These are phyloP conservation scores for Ustilago esculenta DNA, from an alignment of 1,284 basidiomycete species.

Conservation along the genomic window DNA sequence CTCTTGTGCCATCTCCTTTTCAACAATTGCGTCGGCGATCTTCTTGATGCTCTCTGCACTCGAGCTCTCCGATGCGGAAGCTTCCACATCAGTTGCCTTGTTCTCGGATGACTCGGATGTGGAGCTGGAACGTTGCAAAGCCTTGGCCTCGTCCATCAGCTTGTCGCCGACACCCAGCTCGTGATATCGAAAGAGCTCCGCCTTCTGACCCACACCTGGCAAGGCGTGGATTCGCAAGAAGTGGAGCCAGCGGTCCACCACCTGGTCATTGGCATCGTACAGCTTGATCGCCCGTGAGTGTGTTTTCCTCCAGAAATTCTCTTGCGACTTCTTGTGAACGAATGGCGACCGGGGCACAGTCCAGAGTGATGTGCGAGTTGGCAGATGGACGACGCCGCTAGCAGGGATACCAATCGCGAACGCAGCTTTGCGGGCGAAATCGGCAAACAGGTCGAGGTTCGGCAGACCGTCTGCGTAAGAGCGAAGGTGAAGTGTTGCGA, in stretches of 20 bases:
- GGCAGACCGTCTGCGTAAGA: constrained; percentile 72
- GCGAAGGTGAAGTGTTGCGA: constrained; percentile 84
- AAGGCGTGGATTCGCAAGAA: constrained; percentile 83
- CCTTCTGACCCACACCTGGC: constrained; percentile 86
- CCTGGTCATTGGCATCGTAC: constrained; percentile 83
- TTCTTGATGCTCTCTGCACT: constrained; percentile 34
- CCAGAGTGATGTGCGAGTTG: constrained; percentile 81
- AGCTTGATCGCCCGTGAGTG: constrained; percentile 88
- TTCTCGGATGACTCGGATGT: too few relatives aligned
- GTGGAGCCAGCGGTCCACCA: constrained; percentile 82
- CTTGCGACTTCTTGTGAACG: constrained; percentile 91
- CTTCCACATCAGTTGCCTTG: too few relatives aligned
- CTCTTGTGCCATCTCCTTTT: constrained; percentile 38
- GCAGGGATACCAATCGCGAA: constrained; percentile 83
- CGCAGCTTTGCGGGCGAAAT: constrained; percentile 86
- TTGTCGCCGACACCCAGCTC: constrained; percentile 31
- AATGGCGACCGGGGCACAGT: constrained; percentile 89
- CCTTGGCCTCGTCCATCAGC: constrained; percentile 44
- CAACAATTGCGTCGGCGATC: constrained; percentile 45
- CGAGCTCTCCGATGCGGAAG: neutral
- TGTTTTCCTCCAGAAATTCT: constrained; percentile 89
- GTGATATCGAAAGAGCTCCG: constrained; percentile 74
- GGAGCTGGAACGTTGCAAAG: constrained; percentile 21
- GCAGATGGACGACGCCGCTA: constrained; percentile 76
- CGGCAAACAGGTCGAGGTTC: constrained; percentile 80